phyloP scores from a whole-genome alignment of 768 basidiomycete genomes.

The Suillus subalutaceus region DNA sequence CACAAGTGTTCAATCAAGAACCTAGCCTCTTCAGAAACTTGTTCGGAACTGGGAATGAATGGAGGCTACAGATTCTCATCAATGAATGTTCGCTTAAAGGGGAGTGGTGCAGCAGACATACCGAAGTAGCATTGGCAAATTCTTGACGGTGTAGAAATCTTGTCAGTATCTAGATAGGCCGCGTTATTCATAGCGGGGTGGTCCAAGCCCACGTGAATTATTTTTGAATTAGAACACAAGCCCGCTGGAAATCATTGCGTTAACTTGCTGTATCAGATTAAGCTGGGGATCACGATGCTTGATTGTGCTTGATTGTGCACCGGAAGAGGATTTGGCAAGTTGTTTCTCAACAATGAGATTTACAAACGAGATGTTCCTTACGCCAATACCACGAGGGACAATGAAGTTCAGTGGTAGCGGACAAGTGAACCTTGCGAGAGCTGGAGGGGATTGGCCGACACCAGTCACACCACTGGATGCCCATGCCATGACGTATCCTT shows the following conservation, averaged over 20 bases:
- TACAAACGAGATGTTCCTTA: too few species aligned
- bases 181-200: neutral
- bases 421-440: too few species aligned
- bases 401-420: too few species aligned
- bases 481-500: neutral
- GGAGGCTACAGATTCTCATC: conserved; percentile 37
- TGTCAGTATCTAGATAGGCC: conserved; percentile 35
- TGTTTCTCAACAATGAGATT: neutral
- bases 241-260: neutral
- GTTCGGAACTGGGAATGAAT: conserved; percentile 45
- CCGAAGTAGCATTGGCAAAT: conserved; percentile 57
- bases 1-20: conserved; percentile 48
- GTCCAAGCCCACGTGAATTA: neutral
- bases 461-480: neutral
- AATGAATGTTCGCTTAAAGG: conserved; percentile 8
- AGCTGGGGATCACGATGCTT: neutral
- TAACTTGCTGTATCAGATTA: neutral
- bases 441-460: neutral
- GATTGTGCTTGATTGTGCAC: neutral
- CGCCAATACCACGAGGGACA: too few species aligned
- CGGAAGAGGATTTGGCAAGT: neutral
- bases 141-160: conserved; percentile 48
- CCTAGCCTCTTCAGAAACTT: conserved; percentile 45
- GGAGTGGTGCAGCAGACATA: conserved; percentile 31
- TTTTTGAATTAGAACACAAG: neutral